phyloP scores from a whole-genome alignment of 164 flowering plant genomes.

The Liriodendron chinense region DNA sequence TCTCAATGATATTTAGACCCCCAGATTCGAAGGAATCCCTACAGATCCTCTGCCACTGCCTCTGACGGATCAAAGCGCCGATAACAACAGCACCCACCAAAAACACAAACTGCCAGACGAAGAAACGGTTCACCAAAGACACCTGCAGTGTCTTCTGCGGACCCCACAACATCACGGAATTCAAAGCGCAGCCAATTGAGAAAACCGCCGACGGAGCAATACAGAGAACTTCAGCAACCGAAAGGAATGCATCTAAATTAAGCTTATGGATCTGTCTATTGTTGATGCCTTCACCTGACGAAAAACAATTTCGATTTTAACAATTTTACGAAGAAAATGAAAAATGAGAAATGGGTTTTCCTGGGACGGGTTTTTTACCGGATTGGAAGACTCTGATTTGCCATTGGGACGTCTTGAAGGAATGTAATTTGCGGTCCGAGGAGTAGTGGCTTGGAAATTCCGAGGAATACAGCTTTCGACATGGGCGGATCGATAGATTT shows the following conservation, averaged over 20 bases:
- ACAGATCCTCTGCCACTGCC: conserved; percentile 70
- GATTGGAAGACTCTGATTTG: conserved; percentile 19
- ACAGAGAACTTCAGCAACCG: conserved; percentile 48
- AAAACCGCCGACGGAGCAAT: conserved; percentile 46
- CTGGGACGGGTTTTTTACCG: conserved; percentile 5
- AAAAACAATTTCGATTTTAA: neutral
- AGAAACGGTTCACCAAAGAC: conserved; percentile 34
- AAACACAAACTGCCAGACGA: conserved; percentile 46
- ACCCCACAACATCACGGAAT: conserved; percentile 24
- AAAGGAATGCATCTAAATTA: conserved; percentile 48
- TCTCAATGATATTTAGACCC: conserved; percentile 49
- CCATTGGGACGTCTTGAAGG: neutral
- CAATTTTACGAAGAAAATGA: neutral
- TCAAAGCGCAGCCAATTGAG: conserved; percentile 44
- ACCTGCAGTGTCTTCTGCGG: conserved; percentile 28
- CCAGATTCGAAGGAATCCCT: conserved; percentile 18
- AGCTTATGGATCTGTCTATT: neutral
- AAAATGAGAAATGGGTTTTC: no score
- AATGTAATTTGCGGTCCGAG: neutral
- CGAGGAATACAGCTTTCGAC: conserved; percentile 3
- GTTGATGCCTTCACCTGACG: conserved; percentile 5
- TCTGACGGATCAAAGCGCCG: conserved; percentile 61
- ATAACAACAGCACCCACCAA: conserved; percentile 51
- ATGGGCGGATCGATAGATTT: conserved; percentile 5
- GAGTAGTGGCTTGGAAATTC: neutral